phyloP scores from a whole-genome alignment of 106 monocot genomes.

The Platanthera zijinensis region DNA sequence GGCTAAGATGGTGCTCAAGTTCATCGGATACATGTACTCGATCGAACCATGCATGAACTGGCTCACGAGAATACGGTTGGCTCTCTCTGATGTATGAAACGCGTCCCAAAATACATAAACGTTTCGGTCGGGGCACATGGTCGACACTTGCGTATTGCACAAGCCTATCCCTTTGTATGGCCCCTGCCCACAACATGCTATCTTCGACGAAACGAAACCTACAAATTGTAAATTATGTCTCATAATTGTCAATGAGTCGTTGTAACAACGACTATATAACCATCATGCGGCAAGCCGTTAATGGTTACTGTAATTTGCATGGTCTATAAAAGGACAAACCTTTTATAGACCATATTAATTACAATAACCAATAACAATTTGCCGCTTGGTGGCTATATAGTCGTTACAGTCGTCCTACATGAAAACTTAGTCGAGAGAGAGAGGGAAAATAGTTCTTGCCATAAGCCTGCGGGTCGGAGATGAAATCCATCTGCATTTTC shows the following conservation, averaged over 20 bases:
- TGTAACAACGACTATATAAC: too few relatives aligned
- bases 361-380: background rate
- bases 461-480: conserved; percentile 37
- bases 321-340: background rate
- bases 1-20: conserved; percentile 71
- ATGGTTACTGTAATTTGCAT: too few relatives aligned
- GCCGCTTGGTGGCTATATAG: too few relatives aligned
- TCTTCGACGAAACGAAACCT: conserved; percentile 74
- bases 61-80: conserved; percentile 67
- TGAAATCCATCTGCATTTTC: conserved; percentile 42
- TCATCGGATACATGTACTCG: conserved; percentile 74
- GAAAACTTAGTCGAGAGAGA: background rate
- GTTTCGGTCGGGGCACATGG: conserved; percentile 57
- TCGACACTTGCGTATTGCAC: conserved; percentile 45
- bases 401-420: too few relatives aligned
- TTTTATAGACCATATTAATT: background rate
- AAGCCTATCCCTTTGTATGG: conserved; percentile 85
- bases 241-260: too few relatives aligned
- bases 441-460: conserved; percentile 17
- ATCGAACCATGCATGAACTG: conserved; percentile 43
- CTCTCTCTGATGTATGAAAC: conserved; percentile 73
- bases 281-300: too few relatives aligned
- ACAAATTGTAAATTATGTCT: background rate
- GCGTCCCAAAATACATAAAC: conserved; percentile 77
- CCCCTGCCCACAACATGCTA: conserved; percentile 88